Percentiles rank a stretch among this genome's conserved stretches.
Conservation (phyloP, 495 filamentous ascomycete genomes). For the Daldinia decipiens region DNA sequence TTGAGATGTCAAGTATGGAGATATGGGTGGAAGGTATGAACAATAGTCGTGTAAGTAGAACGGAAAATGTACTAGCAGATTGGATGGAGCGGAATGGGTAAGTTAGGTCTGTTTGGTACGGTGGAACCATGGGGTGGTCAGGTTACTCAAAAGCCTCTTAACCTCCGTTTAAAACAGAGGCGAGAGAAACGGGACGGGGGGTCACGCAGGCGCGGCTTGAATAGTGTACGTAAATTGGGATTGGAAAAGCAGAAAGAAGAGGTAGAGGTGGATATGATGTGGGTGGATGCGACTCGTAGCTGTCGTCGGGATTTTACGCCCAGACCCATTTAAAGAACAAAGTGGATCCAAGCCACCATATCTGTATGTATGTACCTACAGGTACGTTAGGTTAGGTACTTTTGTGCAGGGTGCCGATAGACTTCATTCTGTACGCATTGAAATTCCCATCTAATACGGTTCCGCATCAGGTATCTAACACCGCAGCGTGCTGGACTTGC, state of each 20-base stretch:
- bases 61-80: conserved; percentile 32
- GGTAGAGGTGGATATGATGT: conserved; percentile 4
- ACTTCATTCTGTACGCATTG: not conserved
- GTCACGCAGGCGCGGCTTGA: conserved; percentile 25
- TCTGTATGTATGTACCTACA: not conserved
- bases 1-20: conserved; percentile 28
- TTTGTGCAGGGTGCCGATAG: conserved; percentile 2
- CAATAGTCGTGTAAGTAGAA: conserved; percentile 32
- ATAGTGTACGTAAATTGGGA: conserved; percentile 13
- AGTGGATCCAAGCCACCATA: not conserved
- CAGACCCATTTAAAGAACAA: conserved; percentile 28
- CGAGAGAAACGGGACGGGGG: conserved; percentile 22
- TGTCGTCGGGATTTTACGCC: conserved; percentile 41
- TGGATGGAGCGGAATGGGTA: conserved; percentile 35
- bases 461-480: conserved; percentile 8
- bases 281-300: conserved; percentile 38
- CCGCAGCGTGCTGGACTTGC: not conserved
- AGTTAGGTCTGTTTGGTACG: conserved; percentile 20
- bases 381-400: not conserved
- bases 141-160: conserved; percentile 10
- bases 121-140: conserved; percentile 35
- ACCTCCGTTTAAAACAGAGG: conserved; percentile 4
- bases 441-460: conserved; percentile 9
- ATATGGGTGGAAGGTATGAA: conserved; percentile 17
- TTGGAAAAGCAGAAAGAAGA: conserved; percentile 2